Percentiles rank a stretch among this genome's conserved stretches.
phyloP scores from a whole-genome alignment of 768 basidiomycete species.

The Lactifluus volemus region DNA sequence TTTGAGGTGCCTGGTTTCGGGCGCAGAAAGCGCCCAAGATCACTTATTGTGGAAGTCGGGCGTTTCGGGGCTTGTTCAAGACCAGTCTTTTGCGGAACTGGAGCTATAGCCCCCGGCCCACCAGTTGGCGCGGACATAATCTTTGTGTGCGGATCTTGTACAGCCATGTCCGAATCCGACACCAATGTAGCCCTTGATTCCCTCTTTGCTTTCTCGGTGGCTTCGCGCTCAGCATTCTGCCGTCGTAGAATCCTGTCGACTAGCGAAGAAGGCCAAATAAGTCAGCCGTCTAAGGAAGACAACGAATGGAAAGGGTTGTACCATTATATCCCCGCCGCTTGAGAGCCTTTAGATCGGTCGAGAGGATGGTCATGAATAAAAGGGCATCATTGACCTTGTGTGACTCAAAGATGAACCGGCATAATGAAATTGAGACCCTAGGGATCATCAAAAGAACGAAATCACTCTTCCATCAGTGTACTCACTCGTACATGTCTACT shows the following conservation, averaged over 20 bases:
- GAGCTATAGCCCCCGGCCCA: neutral
- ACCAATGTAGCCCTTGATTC: slow-evolving; percentile 23
- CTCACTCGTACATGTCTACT: slow-evolving; percentile 90
- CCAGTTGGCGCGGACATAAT: neutral
- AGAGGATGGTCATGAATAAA: slow-evolving; percentile 87
- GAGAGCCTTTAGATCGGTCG: slow-evolving; percentile 77
- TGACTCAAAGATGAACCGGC: slow-evolving; percentile 66
- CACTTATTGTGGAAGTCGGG: neutral
- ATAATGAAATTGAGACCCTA: slow-evolving; percentile 80
- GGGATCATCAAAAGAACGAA: neutral
- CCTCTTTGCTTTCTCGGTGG: slow-evolving; percentile 41
- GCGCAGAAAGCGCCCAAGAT: neutral
- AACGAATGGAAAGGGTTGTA: slow-evolving; percentile 24
- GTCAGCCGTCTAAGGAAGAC: slow-evolving; percentile 11
- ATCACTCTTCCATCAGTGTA: slow-evolving; percentile 18
- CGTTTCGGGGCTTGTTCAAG: slow-evolving; percentile 16
- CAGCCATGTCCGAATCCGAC: slow-evolving; percentile 11
- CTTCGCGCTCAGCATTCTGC: slow-evolving; percentile 59
- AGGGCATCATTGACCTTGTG: slow-evolving; percentile 82
- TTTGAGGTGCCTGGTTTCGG: neutral
- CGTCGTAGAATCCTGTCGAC: slow-evolving; percentile 89
- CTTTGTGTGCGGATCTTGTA: slow-evolving; percentile 10
- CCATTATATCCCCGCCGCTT: slow-evolving; percentile 83
- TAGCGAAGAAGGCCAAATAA: slow-evolving; percentile 26
- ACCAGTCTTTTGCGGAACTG: neutral